These are phyloP conservation scores for Lactarius hengduanensis DNA, from an alignment of 768 basidiomycete species.

Conservation along the genomic window DNA sequence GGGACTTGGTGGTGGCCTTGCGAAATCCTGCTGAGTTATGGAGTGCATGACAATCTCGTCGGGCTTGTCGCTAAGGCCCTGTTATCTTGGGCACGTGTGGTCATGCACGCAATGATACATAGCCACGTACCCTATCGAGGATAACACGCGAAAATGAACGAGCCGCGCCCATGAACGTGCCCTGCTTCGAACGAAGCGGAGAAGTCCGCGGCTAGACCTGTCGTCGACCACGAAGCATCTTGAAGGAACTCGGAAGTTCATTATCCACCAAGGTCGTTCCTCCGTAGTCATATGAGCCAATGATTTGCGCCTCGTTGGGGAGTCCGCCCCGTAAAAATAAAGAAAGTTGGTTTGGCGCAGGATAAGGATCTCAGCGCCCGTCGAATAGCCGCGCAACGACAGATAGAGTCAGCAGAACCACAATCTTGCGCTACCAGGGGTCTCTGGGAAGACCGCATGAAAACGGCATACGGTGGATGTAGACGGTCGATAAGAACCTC, in stretches of 20 bases:
- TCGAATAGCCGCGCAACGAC: background rate
- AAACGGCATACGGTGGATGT: background rate
- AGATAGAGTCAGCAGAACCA: background rate
- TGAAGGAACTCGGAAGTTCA: background rate
- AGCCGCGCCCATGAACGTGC: background rate
- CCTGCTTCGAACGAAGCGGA: background rate
- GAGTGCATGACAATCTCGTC: background rate
- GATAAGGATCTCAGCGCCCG: background rate
- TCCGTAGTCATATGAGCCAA: background rate
- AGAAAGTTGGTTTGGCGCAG: background rate
- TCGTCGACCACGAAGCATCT: background rate
- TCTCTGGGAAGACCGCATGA: background rate
- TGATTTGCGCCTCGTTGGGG: background rate
- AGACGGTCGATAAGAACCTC: background rate
- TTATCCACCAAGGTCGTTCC: background rate
- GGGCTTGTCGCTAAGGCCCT: background rate
- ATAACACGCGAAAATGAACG: background rate
- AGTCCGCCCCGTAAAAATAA: background rate
- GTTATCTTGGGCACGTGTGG: background rate
- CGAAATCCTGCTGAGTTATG: background rate
- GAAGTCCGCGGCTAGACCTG: background rate
- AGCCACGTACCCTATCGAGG: background rate
- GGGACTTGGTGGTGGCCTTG: background rate
- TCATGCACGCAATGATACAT: background rate
- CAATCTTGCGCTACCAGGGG: constrained; percentile 10